Evolutionary conservation across 371 early-diverging fungal genomes (phyloP), one percentile per base, ranked within the genome.

Genomic region (Mortierella sp.): DNA sequence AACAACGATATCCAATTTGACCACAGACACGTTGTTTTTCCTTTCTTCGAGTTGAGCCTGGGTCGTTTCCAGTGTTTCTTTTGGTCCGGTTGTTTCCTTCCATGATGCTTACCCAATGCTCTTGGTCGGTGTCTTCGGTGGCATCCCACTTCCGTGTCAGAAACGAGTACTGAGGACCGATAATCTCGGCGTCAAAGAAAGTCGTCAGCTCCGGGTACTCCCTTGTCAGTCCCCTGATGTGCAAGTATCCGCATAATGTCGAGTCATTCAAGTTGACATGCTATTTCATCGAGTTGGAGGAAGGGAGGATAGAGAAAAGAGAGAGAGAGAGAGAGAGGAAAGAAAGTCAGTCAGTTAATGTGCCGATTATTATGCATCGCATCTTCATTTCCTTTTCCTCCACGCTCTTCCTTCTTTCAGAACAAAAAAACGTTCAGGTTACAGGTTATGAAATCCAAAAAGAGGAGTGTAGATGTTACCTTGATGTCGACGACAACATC

Each of bases 131-230:
- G 35, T 79, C 81, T 73, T 93, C 93, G 65, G 94, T 91, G 18
- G 96, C 95, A 73, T 95, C 95, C 97, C 97, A 97, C 89, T 96
- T 96, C 46, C 94, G 86, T 24, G 97, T 97, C 54, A 96, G 88
- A 80, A 97, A 97, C 3, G 93, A 89, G 77, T 95, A 90, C 27
- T 92, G 89, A 12, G 92, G 91, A 1, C 96, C 97, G 83, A 97
- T 93, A 76, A 97, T 93, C 77, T 96, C 96, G 44, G 93, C 96
- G 76, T 96, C 95, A 83, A 97, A 97, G 83, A 94, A 97, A 0
- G 97, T 97, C 87, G 94, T 93, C 54, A 96, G 83, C 70, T 93
- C 93, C 21, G 96, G 95, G 88, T 92, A 95, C 70, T 95, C 95
- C 76, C 90, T 91, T 1, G 96, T 96, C 35, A 97, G 88, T 16